Evolutionary conservation across 2,329 filamentous ascomycete genomes (phyloP), one percentile per base, ranked within the genome.

Genomic region (Trichophyton schoenleinii): DNA sequence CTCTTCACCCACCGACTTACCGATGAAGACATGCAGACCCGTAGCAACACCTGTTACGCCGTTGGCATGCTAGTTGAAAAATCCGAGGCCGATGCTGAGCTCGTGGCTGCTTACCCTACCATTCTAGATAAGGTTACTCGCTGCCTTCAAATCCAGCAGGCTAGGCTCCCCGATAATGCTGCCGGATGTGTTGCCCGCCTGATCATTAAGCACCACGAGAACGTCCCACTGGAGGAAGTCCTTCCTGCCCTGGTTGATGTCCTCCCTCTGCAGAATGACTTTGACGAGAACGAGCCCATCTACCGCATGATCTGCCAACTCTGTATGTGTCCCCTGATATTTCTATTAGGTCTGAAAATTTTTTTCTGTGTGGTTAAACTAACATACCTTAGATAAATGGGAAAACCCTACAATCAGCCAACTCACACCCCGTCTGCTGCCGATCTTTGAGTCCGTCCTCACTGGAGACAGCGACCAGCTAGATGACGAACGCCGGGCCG

Each of bases 1-100:
- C 80, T 95, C 5, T 81, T 97, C 41, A 77, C 95, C 62, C 91
- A 95, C 76, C 89, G 92, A 61, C 82, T 99, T 11, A 85, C 85
- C 9, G 94, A 99, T 69, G 88, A 94, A 70, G 91, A 99, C 71
- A 79, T 86, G 38, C 90, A 96, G 77, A 89, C 91, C 63, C 95
- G 94, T 79, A 96, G 91, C 67, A 97, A 97, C 73, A 90, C 94
- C 22, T 91, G 91, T 4, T 99, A 95, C 70, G 94, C 90, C 60
- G 84, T 88, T 62, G 94, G 94, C 48, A 83, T 95, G 65, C 82
- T 99, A 55, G 84, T 95, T 67, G 83, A 88, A 74, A 86, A 90
- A 77, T 95, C 90, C 9, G 83, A 83, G 61, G 86, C 94, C 68
- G 83, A 76, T 66, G 82, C 83, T 67, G 86, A 88, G 63, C 85